Percentiles rank a stretch among this genome's conserved stretches.
phyloP scores from a whole-genome alignment of 345 rosid species.

The Eucalyptus victrix region DNA sequence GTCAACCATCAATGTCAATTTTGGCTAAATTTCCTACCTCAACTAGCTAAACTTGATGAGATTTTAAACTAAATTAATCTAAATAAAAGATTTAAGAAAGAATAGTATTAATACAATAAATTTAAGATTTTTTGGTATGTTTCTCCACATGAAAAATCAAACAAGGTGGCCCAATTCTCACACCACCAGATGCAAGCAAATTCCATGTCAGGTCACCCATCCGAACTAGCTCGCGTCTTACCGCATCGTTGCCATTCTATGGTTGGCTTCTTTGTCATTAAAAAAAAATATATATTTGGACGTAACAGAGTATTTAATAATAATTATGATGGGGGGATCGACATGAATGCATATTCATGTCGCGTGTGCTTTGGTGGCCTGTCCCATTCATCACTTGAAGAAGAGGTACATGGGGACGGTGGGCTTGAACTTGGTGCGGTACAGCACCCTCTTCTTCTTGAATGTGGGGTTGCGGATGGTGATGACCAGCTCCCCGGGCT shows the following conservation, averaged over 20 bases:
- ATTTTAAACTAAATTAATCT: not conserved
- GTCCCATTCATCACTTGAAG: not conserved
- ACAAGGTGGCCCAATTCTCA: not conserved
- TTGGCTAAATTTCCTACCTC: too few species aligned
- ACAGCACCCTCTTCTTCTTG: constrained; percentile 33
- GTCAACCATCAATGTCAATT: too few species aligned
- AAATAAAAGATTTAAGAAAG: too few species aligned
- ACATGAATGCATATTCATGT: not conserved
- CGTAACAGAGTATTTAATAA: not conserved
- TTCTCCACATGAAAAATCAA: not conserved
- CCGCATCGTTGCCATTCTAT: not conserved
- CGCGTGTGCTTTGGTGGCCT: not conserved
- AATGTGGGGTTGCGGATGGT: constrained; percentile 16
- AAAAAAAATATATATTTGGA: not conserved
- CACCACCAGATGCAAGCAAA: not conserved
- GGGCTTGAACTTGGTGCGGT: constrained; percentile 34
- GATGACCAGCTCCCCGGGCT: constrained; percentile 43
- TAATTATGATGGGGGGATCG: not conserved
- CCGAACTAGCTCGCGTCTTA: not conserved
- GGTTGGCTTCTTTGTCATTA: not conserved
- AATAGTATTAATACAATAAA: too few species aligned
- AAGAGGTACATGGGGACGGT: constrained; percentile 18
- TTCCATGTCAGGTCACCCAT: not conserved
- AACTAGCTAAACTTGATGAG: not conserved
- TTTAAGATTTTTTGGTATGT: fast-evolving